Base-by-base conservation (phyloP, 805 yeast genomes). In the Candida ulmi region DNA sequence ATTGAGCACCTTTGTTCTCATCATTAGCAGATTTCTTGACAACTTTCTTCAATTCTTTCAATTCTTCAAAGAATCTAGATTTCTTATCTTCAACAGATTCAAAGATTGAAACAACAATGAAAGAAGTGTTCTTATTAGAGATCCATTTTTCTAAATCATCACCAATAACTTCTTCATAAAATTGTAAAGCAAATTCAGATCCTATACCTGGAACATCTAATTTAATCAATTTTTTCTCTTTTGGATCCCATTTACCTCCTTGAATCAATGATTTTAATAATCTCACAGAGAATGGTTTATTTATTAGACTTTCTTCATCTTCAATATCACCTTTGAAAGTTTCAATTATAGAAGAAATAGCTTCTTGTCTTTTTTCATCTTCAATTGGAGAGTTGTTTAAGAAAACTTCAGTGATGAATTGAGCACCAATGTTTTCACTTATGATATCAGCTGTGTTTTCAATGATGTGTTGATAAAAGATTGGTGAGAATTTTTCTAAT, bases 221-320 rank as follows among this genome's bases (percentile, higher is more conserved):
- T 41, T 69, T 69, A 41, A 54, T 71, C 35, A 71, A 64, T 53
- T 62, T 71, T 61, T 71, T 78, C 50, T 69, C 76, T 62, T 79
- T 77, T 54, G 71, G 74, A 54, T 81, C 80, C 83, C 88, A 87
- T 56, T 80, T 86, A 52, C 90, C 90, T 45, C 90, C 91, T 62
- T 85, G 95, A 48, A 88, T 83, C 52, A 88, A 66, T 0, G 87
- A 67, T 60, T 86, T 82, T 47, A 88, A 63, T 37, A 83, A 67
- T 67, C 96, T 78, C 3, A 87, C 71, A 21, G 85, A 73, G 58
- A 81, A 84, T 37, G 93, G 84, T 55, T 76, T 77, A 50, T 74
- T 78, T 49, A 84, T 69, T 41, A 86, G 72, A 58, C 84, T 95
- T 38, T 64, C 72, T 48, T 78, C 86, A 35, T 74, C 82, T 17